Evolutionary conservation across 1,139 yeast genomes (phyloP).

Genomic region (Suhomyces bokatorum): DNA sequence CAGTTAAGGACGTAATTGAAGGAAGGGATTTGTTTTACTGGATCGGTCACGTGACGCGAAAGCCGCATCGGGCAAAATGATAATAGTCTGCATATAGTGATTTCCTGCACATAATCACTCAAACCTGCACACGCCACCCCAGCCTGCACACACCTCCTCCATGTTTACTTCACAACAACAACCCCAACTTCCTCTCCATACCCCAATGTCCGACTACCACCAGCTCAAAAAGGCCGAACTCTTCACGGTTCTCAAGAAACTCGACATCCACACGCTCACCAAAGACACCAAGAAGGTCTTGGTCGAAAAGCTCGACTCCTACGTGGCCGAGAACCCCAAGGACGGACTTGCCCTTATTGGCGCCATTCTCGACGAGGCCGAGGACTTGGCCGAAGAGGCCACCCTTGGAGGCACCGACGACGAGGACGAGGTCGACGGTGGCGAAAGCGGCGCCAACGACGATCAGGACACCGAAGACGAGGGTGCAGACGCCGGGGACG

Average conservation of each 20-base stretch:
- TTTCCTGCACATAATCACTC: too few relatives aligned
- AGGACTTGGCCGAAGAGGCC: slow-evolving; percentile 21
- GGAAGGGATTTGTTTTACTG: too few relatives aligned
- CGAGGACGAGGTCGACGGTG: slow-evolving; percentile 26
- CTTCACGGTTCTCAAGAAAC: slow-evolving; percentile 34
- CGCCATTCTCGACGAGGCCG: slow-evolving; percentile 16
- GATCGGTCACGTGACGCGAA: slow-evolving; percentile 3
- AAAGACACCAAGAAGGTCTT: slow-evolving; percentile 48
- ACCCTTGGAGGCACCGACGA: slow-evolving; percentile 23
- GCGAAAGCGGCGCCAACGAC: slow-evolving; percentile 7
- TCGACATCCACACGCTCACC: slow-evolving; percentile 34
- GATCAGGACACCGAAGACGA: slow-evolving; percentile 18
- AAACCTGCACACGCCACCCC: background rate
- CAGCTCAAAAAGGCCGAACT: slow-evolving; percentile 43
- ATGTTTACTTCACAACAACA: background rate
- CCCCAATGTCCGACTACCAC: slow-evolving; percentile 30
- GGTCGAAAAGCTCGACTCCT: slow-evolving; percentile 42
- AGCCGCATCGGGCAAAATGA: slow-evolving; percentile 3
- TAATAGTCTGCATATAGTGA: slow-evolving; percentile 6
- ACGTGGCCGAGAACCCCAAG: slow-evolving; percentile 37
- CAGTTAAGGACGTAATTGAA: too few relatives aligned
- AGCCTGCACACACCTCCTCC: background rate
- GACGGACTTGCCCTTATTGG: slow-evolving; percentile 34
- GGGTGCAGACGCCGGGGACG: slow-evolving; percentile 27
- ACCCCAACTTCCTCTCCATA: background rate